Evolutionary conservation across 345 rosid genomes (phyloP).

Genomic region (Geranium brycei): DNA sequence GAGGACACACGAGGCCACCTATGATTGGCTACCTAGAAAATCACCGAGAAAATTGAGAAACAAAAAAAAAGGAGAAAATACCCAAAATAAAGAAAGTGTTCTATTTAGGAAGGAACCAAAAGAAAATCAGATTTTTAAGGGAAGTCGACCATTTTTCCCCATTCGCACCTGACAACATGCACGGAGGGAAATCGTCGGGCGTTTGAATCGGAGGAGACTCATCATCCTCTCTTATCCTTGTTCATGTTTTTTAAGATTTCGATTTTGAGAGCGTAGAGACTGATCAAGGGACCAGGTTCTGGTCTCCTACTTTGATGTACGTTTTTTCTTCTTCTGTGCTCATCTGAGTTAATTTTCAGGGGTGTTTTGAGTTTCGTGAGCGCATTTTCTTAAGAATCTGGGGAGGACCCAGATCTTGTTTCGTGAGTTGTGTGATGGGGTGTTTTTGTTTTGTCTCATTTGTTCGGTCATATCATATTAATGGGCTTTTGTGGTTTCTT

Average conservation of each 20-base stretch:
- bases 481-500: neutral
- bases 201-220: neutral
- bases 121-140: too few relatives aligned
- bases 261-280: neutral
- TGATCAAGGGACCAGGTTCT: neutral
- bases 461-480: neutral
- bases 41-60: too few relatives aligned
- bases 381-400: neutral
- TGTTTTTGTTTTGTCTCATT: neutral
- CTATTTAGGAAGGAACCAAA: neutral
- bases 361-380: neutral
- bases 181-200: neutral
- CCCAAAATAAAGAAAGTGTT: too few relatives aligned
- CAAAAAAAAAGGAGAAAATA: too few relatives aligned
- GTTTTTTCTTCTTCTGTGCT: neutral
- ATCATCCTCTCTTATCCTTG: too few relatives aligned
- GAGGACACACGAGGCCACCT: too few relatives aligned
- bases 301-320: neutral
- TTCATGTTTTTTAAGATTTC: neutral
- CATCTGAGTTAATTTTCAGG: neutral
- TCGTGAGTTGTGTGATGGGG: neutral
- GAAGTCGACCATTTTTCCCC: neutral
- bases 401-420: neutral
- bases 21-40: too few relatives aligned
- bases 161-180: neutral